Evolutionary conservation across 176 grass and related monocot genomes (phyloP), one percentile per base, ranked within the genome.

Genomic region (Triticum urartu): DNA sequence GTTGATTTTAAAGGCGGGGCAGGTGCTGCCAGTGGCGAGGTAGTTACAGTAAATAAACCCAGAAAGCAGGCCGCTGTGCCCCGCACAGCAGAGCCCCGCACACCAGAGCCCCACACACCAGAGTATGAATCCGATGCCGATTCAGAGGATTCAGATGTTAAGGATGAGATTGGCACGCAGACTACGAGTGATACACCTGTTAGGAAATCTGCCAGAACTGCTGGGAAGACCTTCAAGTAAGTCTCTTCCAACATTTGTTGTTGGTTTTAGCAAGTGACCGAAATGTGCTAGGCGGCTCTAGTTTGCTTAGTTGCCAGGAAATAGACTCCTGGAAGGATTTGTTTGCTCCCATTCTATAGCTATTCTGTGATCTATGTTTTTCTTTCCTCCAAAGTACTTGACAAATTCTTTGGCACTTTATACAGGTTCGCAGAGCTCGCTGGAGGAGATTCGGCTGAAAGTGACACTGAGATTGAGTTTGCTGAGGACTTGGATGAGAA

Each of bases 1-100:
- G 91, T 66, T 75, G 93, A 95, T 87, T 98, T 98, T 77, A 98
- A 93, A 88, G 96, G 96, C 73, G 96, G 96, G 59, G 96, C 93
- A 59, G 96, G 96, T 80, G 88, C 77, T 47, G 45, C 80, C 25
- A 21, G 72, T 60, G 84, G 84, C 4, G 92, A 90, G 71, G 47
- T 80, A 87, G 43, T 34, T 17, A 61, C 38, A 30, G 75, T 1
- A 36, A 88, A 52, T 39, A 91, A 80, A 38, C 75, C 71, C 75
- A 58, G 11, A 90, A 95, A 89, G 76, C 40, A 18, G 54, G 0
- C 54, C 18, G 18, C 18, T 58, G 54, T 1, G 54, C 54, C 54
- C 54, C 54, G 54, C 75, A 91, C 74, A 69, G 56, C 21, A 72
- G 48, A 64, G 91, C 85, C 92, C 45, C 52, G 77, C 68, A 88